These are phyloP conservation scores for Rhizopogon roseolus DNA, from an alignment of 768 basidiomycete species.

Conservation along the genomic window DNA sequence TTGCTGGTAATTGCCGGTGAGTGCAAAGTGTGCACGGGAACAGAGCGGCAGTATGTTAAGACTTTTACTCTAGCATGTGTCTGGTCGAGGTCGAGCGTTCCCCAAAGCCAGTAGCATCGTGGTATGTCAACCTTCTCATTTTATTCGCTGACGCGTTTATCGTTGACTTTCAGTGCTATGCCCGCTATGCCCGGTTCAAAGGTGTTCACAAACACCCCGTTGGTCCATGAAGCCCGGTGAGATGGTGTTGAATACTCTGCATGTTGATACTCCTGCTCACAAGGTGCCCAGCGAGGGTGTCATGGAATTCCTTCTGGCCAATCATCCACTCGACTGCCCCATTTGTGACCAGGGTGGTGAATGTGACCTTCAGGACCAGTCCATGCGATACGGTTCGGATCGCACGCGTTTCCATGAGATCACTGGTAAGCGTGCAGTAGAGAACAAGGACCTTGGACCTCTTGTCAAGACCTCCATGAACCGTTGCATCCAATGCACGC, in stretches of 20 bases:
- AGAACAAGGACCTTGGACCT: conserved; percentile 97
- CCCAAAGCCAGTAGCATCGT: conserved; percentile 92
- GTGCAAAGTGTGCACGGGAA: conserved; percentile 19
- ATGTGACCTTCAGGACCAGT: conserved; percentile 98
- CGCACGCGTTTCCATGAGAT: conserved; percentile 98
- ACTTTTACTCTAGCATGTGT: conserved; percentile 75
- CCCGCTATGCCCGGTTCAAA: conserved; percentile 94
- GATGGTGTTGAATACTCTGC: conserved; percentile 1
- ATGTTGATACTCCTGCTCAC: conserved; percentile 7
- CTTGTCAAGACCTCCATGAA: conserved; percentile 99
- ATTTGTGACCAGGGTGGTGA: conserved; percentile 99
- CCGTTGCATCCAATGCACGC: conserved; percentile 98
- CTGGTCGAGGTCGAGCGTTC: conserved; percentile 95
- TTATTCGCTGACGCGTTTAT: neutral
- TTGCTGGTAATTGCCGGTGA: conserved; percentile 96
- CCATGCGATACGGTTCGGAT: conserved; percentile 98
- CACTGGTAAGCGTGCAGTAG: conserved; percentile 94
- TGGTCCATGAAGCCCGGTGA: conserved; percentile 84
- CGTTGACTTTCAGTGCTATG: conserved; percentile 64
- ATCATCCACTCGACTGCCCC: conserved; percentile 98
- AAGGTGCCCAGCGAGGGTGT: conserved; percentile 74
- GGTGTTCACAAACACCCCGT: conserved; percentile 89
- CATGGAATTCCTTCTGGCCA: conserved; percentile 97
- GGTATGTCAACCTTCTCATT: conserved; percentile 39
- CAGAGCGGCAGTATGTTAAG: conserved; percentile 3